Conservation (phyloP, 164 flowering plant genomes). For the Warburgia ugandensis region DNA sequence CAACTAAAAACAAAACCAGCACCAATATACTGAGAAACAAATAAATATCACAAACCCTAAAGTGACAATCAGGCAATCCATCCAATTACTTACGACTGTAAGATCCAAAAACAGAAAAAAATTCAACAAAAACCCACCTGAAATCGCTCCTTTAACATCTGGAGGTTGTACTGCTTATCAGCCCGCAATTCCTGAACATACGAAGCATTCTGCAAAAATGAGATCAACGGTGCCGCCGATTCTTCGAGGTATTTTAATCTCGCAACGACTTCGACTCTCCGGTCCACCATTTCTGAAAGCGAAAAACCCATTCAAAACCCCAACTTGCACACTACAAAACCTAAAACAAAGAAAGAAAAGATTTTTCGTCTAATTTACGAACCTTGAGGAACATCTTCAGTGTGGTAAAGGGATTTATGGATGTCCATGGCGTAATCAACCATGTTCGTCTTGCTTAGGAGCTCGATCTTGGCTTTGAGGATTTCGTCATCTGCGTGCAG, state of each 20-base stretch:
- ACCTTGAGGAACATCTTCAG: constrained; percentile 96
- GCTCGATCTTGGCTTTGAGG: constrained; percentile 77
- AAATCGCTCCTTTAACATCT: constrained; percentile 82
- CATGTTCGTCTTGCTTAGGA: constrained; percentile 91
- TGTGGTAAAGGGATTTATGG: constrained; percentile 73
- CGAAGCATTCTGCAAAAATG: constrained; percentile 63
- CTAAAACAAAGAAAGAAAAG: neutral
- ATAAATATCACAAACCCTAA: too few relatives aligned
- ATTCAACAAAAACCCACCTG: too few relatives aligned
- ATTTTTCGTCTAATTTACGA: neutral
- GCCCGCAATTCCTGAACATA: constrained; percentile 74
- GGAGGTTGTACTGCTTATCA: constrained; percentile 84
- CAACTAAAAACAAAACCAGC: too few relatives aligned
- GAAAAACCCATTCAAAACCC: neutral
- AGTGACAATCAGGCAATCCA: too few relatives aligned
- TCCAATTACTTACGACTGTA: too few relatives aligned
- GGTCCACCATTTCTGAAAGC: constrained; percentile 73
- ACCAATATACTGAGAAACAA: too few relatives aligned
- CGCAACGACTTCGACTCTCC: constrained; percentile 76
- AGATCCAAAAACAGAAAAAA: too few relatives aligned
- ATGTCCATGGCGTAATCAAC: constrained; percentile 99
- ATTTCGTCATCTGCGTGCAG: constrained; percentile 67
- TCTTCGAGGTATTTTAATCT: constrained; percentile 82
- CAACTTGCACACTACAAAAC: too few relatives aligned
- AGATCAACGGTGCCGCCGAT: constrained; percentile 62